Conservation (phyloP, 257 asterid species). For the Forsythia viridissima region DNA sequence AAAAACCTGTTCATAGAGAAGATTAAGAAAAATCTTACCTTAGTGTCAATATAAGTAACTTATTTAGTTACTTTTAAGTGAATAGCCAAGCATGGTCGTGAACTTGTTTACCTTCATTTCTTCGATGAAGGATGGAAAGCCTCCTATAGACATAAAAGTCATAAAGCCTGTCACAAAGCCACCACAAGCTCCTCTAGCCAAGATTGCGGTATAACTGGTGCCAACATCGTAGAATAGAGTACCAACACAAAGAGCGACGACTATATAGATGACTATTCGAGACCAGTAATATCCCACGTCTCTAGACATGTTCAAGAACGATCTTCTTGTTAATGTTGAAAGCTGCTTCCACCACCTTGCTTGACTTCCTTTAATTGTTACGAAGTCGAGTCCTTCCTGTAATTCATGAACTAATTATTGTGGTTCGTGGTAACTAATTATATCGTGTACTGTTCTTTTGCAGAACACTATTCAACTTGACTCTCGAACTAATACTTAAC, state of each 20-base stretch:
- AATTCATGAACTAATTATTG: slow-evolving; percentile 16
- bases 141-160: slow-evolving; percentile 99
- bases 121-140: slow-evolving; percentile 93
- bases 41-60: neutral
- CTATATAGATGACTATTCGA: slow-evolving; percentile 64
- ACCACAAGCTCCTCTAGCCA: slow-evolving; percentile 95
- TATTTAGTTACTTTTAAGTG: neutral
- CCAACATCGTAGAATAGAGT: slow-evolving; percentile 90
- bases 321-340: slow-evolving; percentile 64
- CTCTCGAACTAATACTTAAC: neutral
- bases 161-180: slow-evolving; percentile 86
- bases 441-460: neutral
- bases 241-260: slow-evolving; percentile 76
- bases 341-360: slow-evolving; percentile 92
- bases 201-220: slow-evolving; percentile 76
- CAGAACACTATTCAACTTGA: neutral
- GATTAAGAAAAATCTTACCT: neutral
- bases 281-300: slow-evolving; percentile 93
- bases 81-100: neutral
- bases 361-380: slow-evolving; percentile 70
- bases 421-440: neutral
- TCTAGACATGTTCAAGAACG: slow-evolving; percentile 75
- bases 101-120: slow-evolving; percentile 65
- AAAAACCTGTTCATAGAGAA: slow-evolving; percentile 52
- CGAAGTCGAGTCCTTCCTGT: slow-evolving; percentile 71